phyloP scores from a whole-genome alignment of 1,284 basidiomycete species.

The Ceratobasidium sp. region DNA sequence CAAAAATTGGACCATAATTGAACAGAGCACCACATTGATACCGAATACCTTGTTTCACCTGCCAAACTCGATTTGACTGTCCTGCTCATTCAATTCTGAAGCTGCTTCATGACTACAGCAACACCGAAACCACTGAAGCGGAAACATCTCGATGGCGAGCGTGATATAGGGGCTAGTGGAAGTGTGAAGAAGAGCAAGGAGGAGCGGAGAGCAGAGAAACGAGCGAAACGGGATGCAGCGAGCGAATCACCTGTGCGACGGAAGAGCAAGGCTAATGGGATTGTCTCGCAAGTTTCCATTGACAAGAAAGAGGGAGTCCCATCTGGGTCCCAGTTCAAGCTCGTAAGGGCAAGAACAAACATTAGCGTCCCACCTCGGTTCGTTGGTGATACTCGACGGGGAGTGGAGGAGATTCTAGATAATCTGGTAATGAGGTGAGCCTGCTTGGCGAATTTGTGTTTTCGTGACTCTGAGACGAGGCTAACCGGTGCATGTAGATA shows the following conservation, averaged over 20 bases:
- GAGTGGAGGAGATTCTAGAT: slow-evolving; percentile 88
- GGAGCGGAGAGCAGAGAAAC: slow-evolving; percentile 33
- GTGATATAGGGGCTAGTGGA: background rate
- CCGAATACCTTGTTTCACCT: no score
- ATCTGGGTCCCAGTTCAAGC: slow-evolving; percentile 64
- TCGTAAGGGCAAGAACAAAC: slow-evolving; percentile 69
- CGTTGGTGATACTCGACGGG: slow-evolving; percentile 69
- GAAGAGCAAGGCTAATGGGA: slow-evolving; percentile 56
- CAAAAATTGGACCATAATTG: no score
- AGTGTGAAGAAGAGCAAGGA: slow-evolving; percentile 45
- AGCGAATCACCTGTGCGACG: slow-evolving; percentile 36
- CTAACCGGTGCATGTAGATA: slow-evolving; percentile 63
- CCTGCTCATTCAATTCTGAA: no score
- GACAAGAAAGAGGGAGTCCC: background rate
- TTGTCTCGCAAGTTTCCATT: background rate
- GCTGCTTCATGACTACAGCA: slow-evolving; percentile 22
- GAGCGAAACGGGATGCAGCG: slow-evolving; percentile 48
- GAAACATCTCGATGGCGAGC: slow-evolving; percentile 54
- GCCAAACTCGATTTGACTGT: no score
- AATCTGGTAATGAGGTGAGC: slow-evolving; percentile 92
- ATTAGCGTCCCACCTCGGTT: slow-evolving; percentile 87
- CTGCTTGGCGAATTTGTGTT: background rate
- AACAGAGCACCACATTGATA: no score
- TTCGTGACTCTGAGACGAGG: background rate
- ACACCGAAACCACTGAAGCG: slow-evolving; percentile 57